Conservation (phyloP, 2,329 filamentous ascomycete species). For the Ramularia collo-cygni region DNA sequence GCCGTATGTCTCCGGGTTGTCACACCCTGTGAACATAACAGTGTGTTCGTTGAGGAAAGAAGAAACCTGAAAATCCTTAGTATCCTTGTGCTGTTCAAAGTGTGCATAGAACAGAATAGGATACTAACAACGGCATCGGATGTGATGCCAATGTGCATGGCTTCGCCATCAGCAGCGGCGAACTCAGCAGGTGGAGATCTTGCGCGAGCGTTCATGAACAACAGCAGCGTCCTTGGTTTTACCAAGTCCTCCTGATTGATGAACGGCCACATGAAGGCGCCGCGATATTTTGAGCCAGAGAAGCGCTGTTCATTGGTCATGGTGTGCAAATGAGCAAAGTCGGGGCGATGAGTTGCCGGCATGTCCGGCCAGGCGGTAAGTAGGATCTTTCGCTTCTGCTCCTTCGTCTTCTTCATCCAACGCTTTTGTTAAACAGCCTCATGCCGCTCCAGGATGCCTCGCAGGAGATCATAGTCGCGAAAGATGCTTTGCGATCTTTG, state of each 20-base stretch:
- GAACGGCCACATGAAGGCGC: conserved; percentile 2
- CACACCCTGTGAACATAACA: conserved; percentile 8
- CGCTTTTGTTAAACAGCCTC: conserved; percentile 7
- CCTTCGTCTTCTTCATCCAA: conserved; percentile 12
- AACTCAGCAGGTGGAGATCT: conserved; percentile 5
- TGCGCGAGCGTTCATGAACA: conserved; percentile 7
- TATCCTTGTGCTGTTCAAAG: too few species aligned
- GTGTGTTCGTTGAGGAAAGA: conserved; percentile 2
- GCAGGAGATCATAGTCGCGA: conserved; percentile 3
- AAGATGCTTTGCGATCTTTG: conserved; percentile 4
- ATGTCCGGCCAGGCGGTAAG: conserved; percentile 7
- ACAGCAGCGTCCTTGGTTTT: conserved; percentile 2
- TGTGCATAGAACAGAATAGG: too few species aligned
- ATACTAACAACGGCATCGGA: neutral
- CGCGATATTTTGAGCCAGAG: neutral
- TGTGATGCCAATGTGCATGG: conserved; percentile 5
- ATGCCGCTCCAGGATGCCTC: conserved; percentile 5
- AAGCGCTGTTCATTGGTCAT: too few species aligned
- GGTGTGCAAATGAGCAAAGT: too few species aligned
- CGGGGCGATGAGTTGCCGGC: conserved; percentile 4
- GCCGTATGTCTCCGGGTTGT: conserved; percentile 1
- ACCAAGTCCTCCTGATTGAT: conserved; percentile 6
- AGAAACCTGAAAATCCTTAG: too few species aligned
- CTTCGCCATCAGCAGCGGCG: conserved; percentile 7
- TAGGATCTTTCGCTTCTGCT: conserved; percentile 7